Evolutionary conservation across 768 basidiomycete genomes (phyloP), one percentile per base, ranked within the genome.

Genomic region (Exidia glandulosa): DNA sequence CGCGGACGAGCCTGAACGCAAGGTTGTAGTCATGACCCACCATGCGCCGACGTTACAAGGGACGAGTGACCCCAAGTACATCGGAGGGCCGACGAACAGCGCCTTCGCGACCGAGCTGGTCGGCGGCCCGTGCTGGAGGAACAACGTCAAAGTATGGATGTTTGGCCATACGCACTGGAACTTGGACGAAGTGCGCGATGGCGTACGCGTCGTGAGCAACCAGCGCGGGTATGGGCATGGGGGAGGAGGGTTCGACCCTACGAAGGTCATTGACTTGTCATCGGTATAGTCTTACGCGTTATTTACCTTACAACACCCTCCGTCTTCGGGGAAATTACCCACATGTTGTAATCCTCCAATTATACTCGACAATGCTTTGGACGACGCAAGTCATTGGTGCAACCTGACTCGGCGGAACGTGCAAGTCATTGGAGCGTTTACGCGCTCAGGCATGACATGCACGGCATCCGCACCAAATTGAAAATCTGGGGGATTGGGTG

Each of bases 151-250:
- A 50, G 19, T 72, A 19, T 77, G 76, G 76, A 69, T 70, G 32
- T 77, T 73, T 60, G 75, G 76, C 3, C 75, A 76, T 58, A 77
- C 76, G 23, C 76, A 77, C 57, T 75, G 68, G 69, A 64, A 59
- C 25, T 76, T 74, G 57, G 75, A 77, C 63, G 73, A 75, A 47
- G 63, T 64, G 57, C 58, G 63, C 56, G 58, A 68, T 5, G 73
- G 72, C 2, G 70, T 74, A 9, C 63, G 74, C 60, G 69, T 76
- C 10, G 58, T 65, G 56, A 70, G 70, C 59, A 77, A 77, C 62
- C 75, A 73, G 64, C 65, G 73, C 32, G 76, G 71, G 14, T 69
- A 69, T 52, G 58, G 54, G 32, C 59, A 62, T n/a, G 67, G 58
- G 12, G 37, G 60, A 23, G 23, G 16, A 16, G 60, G 32, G 56